These are phyloP conservation scores for Fusarium nematophilum DNA, from an alignment of 2,329 filamentous ascomycete species.

Conservation along the genomic window DNA sequence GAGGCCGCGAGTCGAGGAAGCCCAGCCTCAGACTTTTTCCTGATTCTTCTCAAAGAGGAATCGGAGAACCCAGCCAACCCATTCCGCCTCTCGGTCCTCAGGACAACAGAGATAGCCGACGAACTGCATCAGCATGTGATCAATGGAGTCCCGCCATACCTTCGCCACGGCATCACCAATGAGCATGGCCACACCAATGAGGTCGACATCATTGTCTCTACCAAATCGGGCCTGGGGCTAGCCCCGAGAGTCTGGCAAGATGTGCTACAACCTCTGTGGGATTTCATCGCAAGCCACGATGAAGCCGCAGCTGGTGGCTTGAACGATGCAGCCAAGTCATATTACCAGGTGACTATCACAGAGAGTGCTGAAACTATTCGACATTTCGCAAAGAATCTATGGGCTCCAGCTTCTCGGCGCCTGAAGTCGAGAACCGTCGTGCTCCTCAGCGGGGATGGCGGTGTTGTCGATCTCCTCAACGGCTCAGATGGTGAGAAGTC, in stretches of 20 bases:
- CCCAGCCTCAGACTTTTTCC: constrained; percentile 31
- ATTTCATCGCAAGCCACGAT: constrained; percentile 47
- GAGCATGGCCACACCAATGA: constrained; percentile 37
- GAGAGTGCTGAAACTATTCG: constrained; percentile 71
- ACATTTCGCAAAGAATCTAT: constrained; percentile 64
- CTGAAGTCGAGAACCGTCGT: constrained; percentile 67
- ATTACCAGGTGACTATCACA: constrained; percentile 66
- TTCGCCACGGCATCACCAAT: constrained; percentile 36
- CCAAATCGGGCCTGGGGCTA: constrained; percentile 70
- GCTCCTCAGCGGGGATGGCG: constrained; percentile 89
- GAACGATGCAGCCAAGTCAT: neutral
- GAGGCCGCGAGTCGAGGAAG: constrained; percentile 4
- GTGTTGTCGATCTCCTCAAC: constrained; percentile 85
- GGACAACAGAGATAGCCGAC: constrained; percentile 50
- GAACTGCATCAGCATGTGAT: constrained; percentile 52
- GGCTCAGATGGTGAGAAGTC: constrained; percentile 51
- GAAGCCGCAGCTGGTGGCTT: neutral
- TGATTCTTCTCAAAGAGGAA: constrained; percentile 55
- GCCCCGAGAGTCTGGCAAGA: constrained; percentile 66
- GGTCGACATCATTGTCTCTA: constrained; percentile 76
- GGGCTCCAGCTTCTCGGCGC: constrained; percentile 45
- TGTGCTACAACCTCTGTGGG: constrained; percentile 67
- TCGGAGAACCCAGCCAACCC: constrained; percentile 39
- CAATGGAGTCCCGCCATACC: constrained; percentile 52
- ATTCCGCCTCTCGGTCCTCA: constrained; percentile 44